phyloP scores from a whole-genome alignment of 495 filamentous ascomycete genomes.

The Penicillium cosmopolitanum region DNA sequence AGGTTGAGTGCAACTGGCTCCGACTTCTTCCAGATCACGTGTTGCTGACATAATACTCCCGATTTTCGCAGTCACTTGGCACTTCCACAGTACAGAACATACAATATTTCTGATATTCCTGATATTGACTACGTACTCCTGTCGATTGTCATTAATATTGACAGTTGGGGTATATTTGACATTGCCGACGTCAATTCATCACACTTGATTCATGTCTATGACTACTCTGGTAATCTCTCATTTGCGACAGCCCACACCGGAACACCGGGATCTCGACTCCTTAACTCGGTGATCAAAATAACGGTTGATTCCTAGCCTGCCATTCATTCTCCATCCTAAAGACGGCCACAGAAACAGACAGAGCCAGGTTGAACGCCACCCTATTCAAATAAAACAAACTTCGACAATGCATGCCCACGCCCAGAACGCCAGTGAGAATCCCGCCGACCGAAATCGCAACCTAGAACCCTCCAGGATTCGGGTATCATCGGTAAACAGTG shows the following conservation, averaged over 20 bases:
- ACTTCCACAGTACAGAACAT: no score
- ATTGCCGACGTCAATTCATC: neutral
- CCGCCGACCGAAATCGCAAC: slow-evolving; percentile 9
- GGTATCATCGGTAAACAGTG: slow-evolving; percentile 13
- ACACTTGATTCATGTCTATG: neutral
- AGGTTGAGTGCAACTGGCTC: slow-evolving; percentile 35
- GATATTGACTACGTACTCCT: neutral
- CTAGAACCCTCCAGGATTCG: slow-evolving; percentile 5
- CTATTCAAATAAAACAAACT: slow-evolving; percentile 18
- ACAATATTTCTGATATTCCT: no score
- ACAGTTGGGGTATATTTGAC: neutral
- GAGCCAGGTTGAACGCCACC: slow-evolving; percentile 16
- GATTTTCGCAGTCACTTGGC: slow-evolving; percentile 3
- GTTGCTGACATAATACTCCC: slow-evolving; percentile 28
- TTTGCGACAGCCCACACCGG: neutral
- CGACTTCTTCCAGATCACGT: slow-evolving; percentile 52
- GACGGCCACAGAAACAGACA: slow-evolving; percentile 3
- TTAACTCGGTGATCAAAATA: neutral
- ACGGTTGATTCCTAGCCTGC: slow-evolving; percentile 1
- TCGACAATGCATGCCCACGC: slow-evolving; percentile 25
- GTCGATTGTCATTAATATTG: neutral
- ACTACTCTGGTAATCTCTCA: neutral
- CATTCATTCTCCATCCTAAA: neutral
- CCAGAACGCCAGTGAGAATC: slow-evolving; percentile 34
- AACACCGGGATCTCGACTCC: slow-evolving; percentile 4